Evolutionary conservation across 306 rosid species (phyloP).

Genomic region (Quercus cerris): DNA sequence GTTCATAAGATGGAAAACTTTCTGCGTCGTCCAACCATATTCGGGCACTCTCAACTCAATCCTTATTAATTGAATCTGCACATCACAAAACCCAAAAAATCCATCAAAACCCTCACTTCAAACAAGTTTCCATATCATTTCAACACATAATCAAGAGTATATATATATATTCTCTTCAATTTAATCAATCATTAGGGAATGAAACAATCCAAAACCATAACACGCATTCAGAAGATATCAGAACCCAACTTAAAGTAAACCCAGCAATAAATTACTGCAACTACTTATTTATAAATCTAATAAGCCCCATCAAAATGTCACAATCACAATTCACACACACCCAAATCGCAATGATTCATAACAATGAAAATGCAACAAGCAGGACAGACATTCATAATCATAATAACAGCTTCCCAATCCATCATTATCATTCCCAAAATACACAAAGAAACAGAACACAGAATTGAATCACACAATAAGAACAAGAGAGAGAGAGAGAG

Average conservation of each 20-base stretch:
- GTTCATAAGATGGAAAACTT: constrained; percentile 95
- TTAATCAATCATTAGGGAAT: background rate
- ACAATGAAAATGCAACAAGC: background rate
- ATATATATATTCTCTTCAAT: background rate
- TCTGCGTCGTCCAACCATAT: constrained; percentile 97
- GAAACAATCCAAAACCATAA: background rate
- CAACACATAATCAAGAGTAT: no score
- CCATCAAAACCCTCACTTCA: no score
- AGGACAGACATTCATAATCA: background rate
- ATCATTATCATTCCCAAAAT: background rate
- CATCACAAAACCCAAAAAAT: background rate
- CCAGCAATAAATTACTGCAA: background rate
- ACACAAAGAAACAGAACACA: background rate
- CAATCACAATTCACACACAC: background rate
- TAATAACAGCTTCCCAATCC: background rate
- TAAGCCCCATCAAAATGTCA: background rate
- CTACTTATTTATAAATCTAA: background rate
- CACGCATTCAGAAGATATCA: no score
- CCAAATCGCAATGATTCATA: background rate
- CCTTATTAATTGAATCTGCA: constrained; percentile 83
- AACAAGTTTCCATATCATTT: background rate
- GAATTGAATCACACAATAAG: background rate
- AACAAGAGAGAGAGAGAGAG: background rate
- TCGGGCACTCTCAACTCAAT: constrained; percentile 94
- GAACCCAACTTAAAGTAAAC: background rate